Percentiles rank a stretch among this genome's conserved stretches.
Conservation (phyloP, 257 asterid genomes). For the Solanum ossicruentum region DNA sequence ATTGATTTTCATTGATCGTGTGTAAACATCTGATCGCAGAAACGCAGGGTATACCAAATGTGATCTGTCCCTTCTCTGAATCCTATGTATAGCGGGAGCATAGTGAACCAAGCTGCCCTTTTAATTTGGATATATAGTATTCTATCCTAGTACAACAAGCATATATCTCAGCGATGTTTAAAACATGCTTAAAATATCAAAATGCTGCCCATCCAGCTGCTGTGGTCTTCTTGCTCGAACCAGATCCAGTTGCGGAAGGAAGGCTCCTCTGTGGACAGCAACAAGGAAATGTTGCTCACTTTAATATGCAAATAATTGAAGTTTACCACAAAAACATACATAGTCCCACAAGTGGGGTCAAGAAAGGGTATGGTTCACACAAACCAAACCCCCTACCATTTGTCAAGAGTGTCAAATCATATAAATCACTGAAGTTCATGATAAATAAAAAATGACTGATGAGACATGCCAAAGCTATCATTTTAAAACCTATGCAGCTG, state of each 20-base stretch:
- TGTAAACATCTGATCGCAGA: not conserved
- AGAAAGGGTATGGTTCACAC: no score
- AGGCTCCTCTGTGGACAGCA: slow-evolving; percentile 60
- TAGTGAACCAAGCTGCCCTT: not conserved
- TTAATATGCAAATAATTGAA: not conserved
- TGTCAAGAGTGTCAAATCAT: not conserved
- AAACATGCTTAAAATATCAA: slow-evolving; percentile 13
- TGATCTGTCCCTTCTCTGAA: not conserved
- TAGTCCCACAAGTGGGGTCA: no score
- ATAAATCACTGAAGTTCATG: not conserved
- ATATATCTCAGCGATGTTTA: slow-evolving; percentile 6
- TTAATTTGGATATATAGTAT: not conserved
- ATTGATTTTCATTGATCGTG: no score
- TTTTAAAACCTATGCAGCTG: not conserved
- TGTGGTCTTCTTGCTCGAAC: slow-evolving; percentile 32
- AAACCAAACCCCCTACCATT: no score
- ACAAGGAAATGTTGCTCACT: not conserved
- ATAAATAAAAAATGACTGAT: not conserved
- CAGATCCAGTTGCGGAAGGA: slow-evolving; percentile 58
- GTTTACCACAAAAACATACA: no score
- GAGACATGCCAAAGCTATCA: not conserved
- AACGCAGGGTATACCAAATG: not conserved
- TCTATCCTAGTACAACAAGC: slow-evolving; percentile 24
- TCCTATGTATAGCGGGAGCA: not conserved
- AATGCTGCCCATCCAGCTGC: slow-evolving; percentile 99